phyloP scores from a whole-genome alignment of 257 asterid genomes.

The Schizonepeta tenuifolia region DNA sequence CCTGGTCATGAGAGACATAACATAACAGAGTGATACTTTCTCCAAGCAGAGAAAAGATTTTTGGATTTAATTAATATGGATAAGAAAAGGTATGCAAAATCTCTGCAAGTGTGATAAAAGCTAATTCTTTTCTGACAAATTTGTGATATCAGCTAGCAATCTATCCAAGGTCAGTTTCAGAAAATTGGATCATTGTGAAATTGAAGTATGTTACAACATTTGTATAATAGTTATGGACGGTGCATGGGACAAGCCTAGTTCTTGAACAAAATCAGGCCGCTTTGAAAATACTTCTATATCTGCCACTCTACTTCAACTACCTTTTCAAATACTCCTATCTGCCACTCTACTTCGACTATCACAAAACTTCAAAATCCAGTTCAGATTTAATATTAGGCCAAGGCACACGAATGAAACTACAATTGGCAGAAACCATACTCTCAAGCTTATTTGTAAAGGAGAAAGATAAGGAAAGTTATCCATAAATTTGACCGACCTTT shows the following conservation, averaged over 20 bases:
- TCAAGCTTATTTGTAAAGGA: slow-evolving; percentile 23
- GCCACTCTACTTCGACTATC: neutral
- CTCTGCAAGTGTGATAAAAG: slow-evolving; percentile 18
- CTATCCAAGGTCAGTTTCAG: slow-evolving; percentile 2
- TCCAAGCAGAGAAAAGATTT: slow-evolving; percentile 8
- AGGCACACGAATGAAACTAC: neutral
- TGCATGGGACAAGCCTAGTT: neutral
- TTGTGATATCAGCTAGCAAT: neutral
- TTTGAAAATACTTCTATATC: neutral
- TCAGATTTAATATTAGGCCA: neutral
- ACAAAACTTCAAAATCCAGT: neutral
- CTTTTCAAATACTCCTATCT: neutral
- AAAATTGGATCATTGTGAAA: neutral
- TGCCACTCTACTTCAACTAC: neutral
- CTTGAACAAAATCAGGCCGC: slow-evolving; percentile 1
- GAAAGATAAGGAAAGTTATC: slow-evolving; percentile 10
- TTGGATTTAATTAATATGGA: neutral
- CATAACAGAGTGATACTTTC: slow-evolving; percentile 11
- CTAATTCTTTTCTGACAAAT: neutral
- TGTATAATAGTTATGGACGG: neutral
- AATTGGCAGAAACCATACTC: neutral
- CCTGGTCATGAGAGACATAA: slow-evolving; percentile 52
- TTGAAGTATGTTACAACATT: neutral
- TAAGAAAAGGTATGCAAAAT: neutral
- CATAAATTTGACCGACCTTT: slow-evolving; percentile 59